phyloP scores from a whole-genome alignment of 2,329 filamentous ascomycete species.

The Ophiocordyceps unilateralis region DNA sequence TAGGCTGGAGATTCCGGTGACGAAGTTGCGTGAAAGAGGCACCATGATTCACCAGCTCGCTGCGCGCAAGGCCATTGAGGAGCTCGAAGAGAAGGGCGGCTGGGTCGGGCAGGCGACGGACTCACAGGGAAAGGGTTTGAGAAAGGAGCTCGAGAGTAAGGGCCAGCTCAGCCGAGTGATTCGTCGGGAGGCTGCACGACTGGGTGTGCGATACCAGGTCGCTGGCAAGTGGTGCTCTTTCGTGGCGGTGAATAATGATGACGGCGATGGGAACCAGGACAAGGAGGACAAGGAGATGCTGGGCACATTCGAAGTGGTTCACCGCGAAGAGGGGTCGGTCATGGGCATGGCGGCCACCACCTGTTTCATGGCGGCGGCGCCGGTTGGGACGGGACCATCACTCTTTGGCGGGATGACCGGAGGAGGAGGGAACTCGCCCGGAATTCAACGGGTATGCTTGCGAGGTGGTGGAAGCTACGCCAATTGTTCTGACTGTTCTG shows the following conservation, averaged over 20 bases:
- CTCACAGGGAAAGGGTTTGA: conserved; percentile 22
- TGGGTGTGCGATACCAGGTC: conserved; percentile 50
- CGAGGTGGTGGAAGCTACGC: too few relatives aligned
- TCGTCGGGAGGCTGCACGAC: conserved; percentile 45
- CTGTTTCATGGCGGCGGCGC: too few relatives aligned
- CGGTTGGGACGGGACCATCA: too few relatives aligned
- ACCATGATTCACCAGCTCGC: conserved; percentile 54
- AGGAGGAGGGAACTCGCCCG: too few relatives aligned
- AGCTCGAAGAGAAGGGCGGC: conserved; percentile 53
- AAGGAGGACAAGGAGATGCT: too few relatives aligned
- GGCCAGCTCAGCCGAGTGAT: conserved; percentile 41
- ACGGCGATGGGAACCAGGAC: not conserved
- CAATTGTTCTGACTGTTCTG: too few relatives aligned
- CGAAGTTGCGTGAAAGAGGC: conserved; percentile 23
- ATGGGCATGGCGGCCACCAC: too few relatives aligned
- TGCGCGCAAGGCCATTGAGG: conserved; percentile 47
- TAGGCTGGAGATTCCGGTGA: conserved; percentile 46
- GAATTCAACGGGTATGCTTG: too few relatives aligned
- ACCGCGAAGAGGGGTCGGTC: not conserved
- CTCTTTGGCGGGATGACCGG: too few relatives aligned
- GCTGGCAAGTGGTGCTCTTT: conserved; percentile 57
- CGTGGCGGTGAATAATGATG: conserved; percentile 38
- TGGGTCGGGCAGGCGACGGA: conserved; percentile 41
- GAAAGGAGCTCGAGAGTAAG: conserved; percentile 25
- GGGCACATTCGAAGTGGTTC: not conserved